Percentiles rank a stretch among this genome's conserved stretches.
Conservation (phyloP, 768 basidiomycete species). For the Rhizopogon rudus region DNA sequence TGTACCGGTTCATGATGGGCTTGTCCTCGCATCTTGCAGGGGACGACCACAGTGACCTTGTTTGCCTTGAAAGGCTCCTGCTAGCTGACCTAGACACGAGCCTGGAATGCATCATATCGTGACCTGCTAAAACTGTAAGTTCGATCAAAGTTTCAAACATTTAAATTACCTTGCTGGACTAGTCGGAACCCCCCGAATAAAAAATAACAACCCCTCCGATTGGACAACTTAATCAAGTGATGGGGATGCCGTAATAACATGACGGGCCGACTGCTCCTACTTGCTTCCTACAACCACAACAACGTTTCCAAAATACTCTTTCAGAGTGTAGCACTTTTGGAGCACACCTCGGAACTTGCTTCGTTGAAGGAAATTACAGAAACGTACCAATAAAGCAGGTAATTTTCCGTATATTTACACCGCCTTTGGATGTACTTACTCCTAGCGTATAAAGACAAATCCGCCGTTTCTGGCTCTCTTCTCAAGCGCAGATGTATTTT, state of each 20-base stretch:
- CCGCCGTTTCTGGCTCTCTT: too few relatives aligned
- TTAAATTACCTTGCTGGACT: too few relatives aligned
- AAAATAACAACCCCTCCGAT: background rate
- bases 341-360: too few relatives aligned
- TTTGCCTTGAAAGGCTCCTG: conserved; percentile 9
- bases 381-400: background rate
- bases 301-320: too few relatives aligned
- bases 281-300: too few relatives aligned
- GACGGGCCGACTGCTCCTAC: too few relatives aligned
- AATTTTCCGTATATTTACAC: too few relatives aligned
- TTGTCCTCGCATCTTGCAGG: conserved; percentile 34
- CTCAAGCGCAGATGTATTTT: too few relatives aligned
- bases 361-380: too few relatives aligned
- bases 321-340: too few relatives aligned
- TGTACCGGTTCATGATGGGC: conserved; percentile 63
- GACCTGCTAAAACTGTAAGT: conserved; percentile 1
- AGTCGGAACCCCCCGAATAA: background rate
- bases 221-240: background rate
- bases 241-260: background rate
- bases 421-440: too few relatives aligned
- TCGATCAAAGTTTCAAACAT: conserved; percentile 8
- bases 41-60: conserved; percentile 35
- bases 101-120: conserved; percentile 15
- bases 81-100: conserved; percentile 14
- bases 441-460: too few relatives aligned